These are phyloP conservation scores for Ceratobasidium sp. DNA, from an alignment of 1,284 basidiomycete genomes.

Conservation along the genomic window DNA sequence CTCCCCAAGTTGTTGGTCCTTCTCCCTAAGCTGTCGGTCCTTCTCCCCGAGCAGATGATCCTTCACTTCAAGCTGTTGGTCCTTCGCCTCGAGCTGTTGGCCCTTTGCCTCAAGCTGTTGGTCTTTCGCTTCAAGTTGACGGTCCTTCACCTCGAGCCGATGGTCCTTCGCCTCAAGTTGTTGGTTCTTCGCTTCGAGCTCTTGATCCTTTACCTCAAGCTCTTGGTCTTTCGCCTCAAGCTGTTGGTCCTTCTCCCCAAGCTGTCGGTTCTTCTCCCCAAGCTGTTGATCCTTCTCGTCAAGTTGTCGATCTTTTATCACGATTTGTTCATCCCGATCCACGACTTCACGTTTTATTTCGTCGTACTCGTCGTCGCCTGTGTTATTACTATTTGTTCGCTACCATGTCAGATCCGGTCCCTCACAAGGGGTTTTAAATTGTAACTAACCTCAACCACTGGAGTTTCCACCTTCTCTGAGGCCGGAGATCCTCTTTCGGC, in stretches of 20 bases:
- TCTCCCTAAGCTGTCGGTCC: not conserved
- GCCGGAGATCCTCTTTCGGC: not conserved
- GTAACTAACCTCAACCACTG: slow-evolving; percentile 3
- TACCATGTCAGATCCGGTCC: too few relatives aligned
- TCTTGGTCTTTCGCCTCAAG: too few relatives aligned
- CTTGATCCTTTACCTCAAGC: too few relatives aligned
- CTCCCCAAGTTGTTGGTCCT: too few relatives aligned
- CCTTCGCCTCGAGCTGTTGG: not conserved
- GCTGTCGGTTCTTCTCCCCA: not conserved
- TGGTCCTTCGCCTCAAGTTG: too few relatives aligned
- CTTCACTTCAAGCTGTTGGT: too few relatives aligned
- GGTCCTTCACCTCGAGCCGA: too few relatives aligned
- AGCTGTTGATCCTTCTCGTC: not conserved
- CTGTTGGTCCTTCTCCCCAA: not conserved
- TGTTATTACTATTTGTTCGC: not conserved
- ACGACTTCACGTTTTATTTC: too few relatives aligned
- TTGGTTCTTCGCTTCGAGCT: too few relatives aligned
- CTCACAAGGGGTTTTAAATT: too few relatives aligned
- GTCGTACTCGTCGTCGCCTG: not conserved
- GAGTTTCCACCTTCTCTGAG: slow-evolving; percentile 6
- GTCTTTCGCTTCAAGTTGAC: too few relatives aligned
- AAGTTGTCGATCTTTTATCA: not conserved
- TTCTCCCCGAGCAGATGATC: not conserved
- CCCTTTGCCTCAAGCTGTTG: slow-evolving; percentile 19
- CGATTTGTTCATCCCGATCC: too few relatives aligned